Percentiles rank a stretch among this genome's conserved stretches.
Conservation (phyloP, 2,329 filamentous ascomycete species). For the Arachnomyces sp. region DNA sequence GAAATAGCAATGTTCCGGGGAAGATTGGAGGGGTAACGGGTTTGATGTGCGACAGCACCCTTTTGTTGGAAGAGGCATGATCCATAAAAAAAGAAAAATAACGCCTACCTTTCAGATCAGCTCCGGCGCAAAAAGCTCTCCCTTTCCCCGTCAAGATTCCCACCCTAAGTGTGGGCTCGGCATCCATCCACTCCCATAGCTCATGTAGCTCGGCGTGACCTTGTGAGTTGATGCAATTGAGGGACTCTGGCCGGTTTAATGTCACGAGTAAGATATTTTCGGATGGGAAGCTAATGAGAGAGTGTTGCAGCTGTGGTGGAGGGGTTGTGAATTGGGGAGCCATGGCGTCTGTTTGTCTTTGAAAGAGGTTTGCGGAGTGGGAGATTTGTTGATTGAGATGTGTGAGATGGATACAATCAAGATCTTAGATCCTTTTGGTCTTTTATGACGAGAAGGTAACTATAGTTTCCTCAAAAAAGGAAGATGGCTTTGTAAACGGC, state of each 20-base stretch:
- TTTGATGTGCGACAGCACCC: too few species aligned
- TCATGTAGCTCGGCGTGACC: conserved; percentile 36
- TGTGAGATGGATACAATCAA: too few species aligned
- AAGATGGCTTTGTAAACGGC: too few species aligned
- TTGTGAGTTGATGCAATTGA: conserved; percentile 39
- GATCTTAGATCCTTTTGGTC: too few species aligned
- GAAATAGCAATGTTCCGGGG: too few species aligned
- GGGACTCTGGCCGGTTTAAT: conserved; percentile 34
- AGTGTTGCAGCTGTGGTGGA: conserved; percentile 25
- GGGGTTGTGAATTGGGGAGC: conserved; percentile 18
- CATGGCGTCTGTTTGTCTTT: too few species aligned
- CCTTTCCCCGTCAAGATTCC: conserved; percentile 36
- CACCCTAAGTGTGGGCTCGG: conserved; percentile 33
- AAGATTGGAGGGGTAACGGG: too few species aligned
- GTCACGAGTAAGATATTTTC: conserved; percentile 42
- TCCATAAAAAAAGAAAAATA: background rate
- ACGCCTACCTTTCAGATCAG: conserved; percentile 35
- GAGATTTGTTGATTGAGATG: too few species aligned
- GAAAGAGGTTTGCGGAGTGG: too few species aligned
- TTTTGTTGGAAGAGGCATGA: too few species aligned
- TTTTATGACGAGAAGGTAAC: too few species aligned
- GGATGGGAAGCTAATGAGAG: conserved; percentile 35
- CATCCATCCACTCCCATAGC: conserved; percentile 40
- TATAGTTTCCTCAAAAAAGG: too few species aligned
- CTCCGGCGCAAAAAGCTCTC: conserved; percentile 39